Evolutionary conservation across 192 early-diverging fungal species (phyloP), one percentile per base, ranked within the genome.

Genomic region (Podila minutissima): DNA sequence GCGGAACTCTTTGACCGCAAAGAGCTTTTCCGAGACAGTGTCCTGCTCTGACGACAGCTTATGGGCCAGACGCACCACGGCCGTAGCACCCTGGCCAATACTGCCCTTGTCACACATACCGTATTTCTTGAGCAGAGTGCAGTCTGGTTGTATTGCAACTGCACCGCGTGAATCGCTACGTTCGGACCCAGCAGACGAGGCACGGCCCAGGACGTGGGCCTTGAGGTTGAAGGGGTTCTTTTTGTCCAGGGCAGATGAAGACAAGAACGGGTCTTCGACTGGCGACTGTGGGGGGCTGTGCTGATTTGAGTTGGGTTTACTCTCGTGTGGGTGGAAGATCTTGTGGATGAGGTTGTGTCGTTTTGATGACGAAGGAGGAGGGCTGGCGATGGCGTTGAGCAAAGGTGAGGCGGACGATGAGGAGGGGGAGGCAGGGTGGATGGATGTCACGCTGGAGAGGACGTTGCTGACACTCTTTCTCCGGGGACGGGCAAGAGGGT

Each of bases 1-100:
- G 62, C 94, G 88, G 86, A 98, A 98, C 71, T 98, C 95, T 85
- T 98, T 98, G 79, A 98, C 92, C 29, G 97, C 95, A 72, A 88
- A 95, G 49, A 94, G 88, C 74, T 89, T 90, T 28, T 91, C 90
- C 38, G 67, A 70, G 60, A 83, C 77, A 33, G 85, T 85, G 31
- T 67, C 64, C 20, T 87, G 88, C 32, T 89, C 83, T 32, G 74
- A 75, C 81, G 94, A 86, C 85, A 93, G 78, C 86, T 92, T 91
- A 82, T 95, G 92, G 1, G 90, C 94, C 5, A 99, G 83, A 22
- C 94, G 90, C 50, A 99, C 97, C 3, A 97, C 93, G 0, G 97
- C 97, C 3, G 95, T 96, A 4, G 95, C 96, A 32, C 97, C 97
- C 72, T 89, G 89, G 10, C 96, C 97, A 38, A 99, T 93, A 71